Conservation (phyloP, 129 eudicot genomes). For the Escallonia rubra region DNA sequence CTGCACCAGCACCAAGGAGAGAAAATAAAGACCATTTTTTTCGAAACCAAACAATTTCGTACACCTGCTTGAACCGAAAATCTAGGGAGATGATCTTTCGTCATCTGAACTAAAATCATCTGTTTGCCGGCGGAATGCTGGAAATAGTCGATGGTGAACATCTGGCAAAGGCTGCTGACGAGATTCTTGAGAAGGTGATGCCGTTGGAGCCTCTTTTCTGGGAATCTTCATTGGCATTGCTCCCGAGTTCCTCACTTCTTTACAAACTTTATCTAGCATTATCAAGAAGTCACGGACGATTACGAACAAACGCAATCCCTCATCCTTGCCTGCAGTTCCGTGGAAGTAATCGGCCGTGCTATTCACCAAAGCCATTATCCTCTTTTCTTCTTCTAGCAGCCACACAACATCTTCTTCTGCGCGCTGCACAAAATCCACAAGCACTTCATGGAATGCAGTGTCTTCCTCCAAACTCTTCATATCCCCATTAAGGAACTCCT, state of each 20-base stretch:
- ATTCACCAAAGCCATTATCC: conserved; percentile 54
- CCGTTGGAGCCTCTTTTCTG: conserved; percentile 19
- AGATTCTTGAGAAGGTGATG: conserved; percentile 18
- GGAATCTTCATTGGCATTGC: conserved; percentile 11
- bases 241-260: conserved; percentile 31
- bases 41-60: background rate
- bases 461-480: conserved; percentile 44
- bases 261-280: conserved; percentile 55
- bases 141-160: conserved; percentile 45
- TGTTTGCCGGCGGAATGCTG: conserved; percentile 40
- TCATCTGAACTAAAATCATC: conserved; percentile 60
- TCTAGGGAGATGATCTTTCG: conserved; percentile 37
- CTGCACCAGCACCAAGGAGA: too few species aligned
- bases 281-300: conserved; percentile 65
- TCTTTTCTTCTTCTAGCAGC: conserved; percentile 65
- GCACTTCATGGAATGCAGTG: conserved; percentile 29
- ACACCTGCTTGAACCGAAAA: conserved; percentile 11
- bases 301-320: conserved; percentile 57
- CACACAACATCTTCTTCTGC: conserved; percentile 49
- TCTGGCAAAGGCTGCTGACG: conserved; percentile 15
- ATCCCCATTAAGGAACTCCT: conserved; percentile 42
- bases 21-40: too few species aligned
- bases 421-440: conserved; percentile 37
- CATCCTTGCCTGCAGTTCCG: conserved; percentile 70
- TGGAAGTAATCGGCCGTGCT: conserved; percentile 84